Percentiles rank a stretch among this genome's conserved stretches.
Conservation (phyloP, 176 grass and related monocot genomes). For the Oryza officinalis region DNA sequence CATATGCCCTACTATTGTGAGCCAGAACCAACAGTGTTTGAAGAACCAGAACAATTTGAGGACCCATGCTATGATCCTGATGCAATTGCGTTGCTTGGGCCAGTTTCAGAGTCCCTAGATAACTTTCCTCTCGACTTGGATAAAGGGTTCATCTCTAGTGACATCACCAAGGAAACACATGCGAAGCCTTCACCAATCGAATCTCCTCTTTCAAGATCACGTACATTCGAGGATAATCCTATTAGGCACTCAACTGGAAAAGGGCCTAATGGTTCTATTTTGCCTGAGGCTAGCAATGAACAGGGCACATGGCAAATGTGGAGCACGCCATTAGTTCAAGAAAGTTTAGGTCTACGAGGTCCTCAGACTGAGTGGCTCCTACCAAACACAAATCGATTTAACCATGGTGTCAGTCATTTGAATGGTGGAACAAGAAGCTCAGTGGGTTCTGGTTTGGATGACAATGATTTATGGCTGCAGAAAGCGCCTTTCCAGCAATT, state of each 20-base stretch:
- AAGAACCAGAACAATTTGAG: constrained; percentile 81
- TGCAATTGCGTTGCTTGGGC: constrained; percentile 70
- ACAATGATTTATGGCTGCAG: constrained; percentile 49
- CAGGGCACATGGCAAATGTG: constrained; percentile 90
- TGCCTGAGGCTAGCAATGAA: constrained; percentile 51
- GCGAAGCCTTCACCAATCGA: constrained; percentile 84
- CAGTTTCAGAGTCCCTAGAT: constrained; percentile 77
- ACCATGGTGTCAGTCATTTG: constrained; percentile 48
- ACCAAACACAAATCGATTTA: constrained; percentile 45
- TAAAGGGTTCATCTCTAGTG: constrained; percentile 47
- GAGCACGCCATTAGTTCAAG: constrained; percentile 77
- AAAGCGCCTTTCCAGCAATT: constrained; percentile 57
- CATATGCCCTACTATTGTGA: constrained; percentile 50
- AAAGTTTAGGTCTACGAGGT: constrained; percentile 67
- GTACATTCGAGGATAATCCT: constrained; percentile 58
- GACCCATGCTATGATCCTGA: constrained; percentile 87
- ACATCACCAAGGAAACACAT: constrained; percentile 46
- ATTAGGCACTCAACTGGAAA: constrained; percentile 29
- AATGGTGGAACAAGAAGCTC: constrained; percentile 43
- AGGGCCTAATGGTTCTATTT: constrained; percentile 38
- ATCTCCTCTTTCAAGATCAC: constrained; percentile 64
- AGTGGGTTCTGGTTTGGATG: constrained; percentile 48
- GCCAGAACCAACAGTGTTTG: constrained; percentile 38
- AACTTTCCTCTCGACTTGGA: constrained; percentile 63
- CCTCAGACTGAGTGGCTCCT: constrained; percentile 60